Base-by-base conservation (phyloP, 768 basidiomycete species). In the Collybia nuda region DNA sequence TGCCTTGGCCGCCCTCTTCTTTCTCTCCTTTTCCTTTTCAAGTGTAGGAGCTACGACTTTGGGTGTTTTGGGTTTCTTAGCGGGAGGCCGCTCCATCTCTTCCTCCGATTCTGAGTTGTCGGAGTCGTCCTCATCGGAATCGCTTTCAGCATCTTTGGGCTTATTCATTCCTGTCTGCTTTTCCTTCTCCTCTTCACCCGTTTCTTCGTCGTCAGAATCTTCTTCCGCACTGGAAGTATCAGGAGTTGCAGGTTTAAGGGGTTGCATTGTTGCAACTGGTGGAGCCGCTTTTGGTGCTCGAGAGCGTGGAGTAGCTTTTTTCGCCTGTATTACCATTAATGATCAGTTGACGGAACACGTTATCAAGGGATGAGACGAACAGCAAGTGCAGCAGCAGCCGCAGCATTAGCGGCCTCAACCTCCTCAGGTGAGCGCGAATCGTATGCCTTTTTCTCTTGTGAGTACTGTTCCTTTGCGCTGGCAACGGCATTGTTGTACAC, bases 381-480 rank as follows among this genome's bases (percentile, higher is more conserved):
- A 32, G 68, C 67, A 48, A 59, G 53, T 15, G 69, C 74, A 39
- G 72, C 77, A 18, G 74, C 75, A 9, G 64, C 62, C 22, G 77
- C 71, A 37, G 70, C 72, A 37, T 74, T 75, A 23, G 72, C 78
- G 46, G 75, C 74, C 47, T 72, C 72, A 29, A 77, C 69, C 52
- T 79, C 74, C 47, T 76, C 76, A 11, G 72, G 73, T 6, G 78
- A 71, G 48, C 73, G 71, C 26, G 76, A 79, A 46, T 86, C 85
- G 62, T 89, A 90, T 6, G 78, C 80, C 37, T 74, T 76, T 64
- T 90, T 84, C 40, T 85, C 78, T 28, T 72, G 71, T 7, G 82
- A 76, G 61, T 88, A 93, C 32, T 74, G 70, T 52, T 76, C 74
- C 63, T 89, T 90, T n/a, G 82, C 83, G 32, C 63, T 73, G 11